Conservation (phyloP, 2,329 filamentous ascomycete genomes). For the Chaetomium sp. region DNA sequence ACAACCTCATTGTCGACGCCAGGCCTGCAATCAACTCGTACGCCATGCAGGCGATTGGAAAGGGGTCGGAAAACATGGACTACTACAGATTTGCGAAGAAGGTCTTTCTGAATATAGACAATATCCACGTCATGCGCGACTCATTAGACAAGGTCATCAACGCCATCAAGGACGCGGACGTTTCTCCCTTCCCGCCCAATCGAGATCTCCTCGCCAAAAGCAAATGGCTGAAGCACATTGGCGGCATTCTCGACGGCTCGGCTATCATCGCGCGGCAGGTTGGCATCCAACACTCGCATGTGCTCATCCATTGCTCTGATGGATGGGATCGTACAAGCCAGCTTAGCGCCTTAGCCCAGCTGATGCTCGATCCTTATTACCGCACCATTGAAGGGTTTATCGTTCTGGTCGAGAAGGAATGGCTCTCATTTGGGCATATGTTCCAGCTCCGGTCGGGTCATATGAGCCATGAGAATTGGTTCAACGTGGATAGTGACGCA, state of each 20-base stretch:
- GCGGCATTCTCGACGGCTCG: slow-evolving; percentile 75
- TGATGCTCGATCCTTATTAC: slow-evolving; percentile 94
- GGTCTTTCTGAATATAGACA: slow-evolving; percentile 90
- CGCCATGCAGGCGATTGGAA: slow-evolving; percentile 86
- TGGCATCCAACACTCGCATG: slow-evolving; percentile 87
- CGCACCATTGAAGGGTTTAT: slow-evolving; percentile 93
- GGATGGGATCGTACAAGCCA: slow-evolving; percentile 98
- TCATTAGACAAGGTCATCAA: slow-evolving; percentile 85
- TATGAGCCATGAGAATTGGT: slow-evolving; percentile 90
- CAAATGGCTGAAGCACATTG: slow-evolving; percentile 86
- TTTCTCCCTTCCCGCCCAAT: slow-evolving; percentile 75
- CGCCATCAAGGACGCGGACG: slow-evolving; percentile 84
- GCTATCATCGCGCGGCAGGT: slow-evolving; percentile 80
- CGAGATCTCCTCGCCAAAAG: slow-evolving; percentile 75
- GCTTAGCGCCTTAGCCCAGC: slow-evolving; percentile 81
- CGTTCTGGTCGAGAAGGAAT: slow-evolving; percentile 91
- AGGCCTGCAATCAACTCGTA: slow-evolving; percentile 89
- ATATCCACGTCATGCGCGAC: slow-evolving; percentile 96
- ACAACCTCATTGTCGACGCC: slow-evolving; percentile 92
- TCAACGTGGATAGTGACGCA: slow-evolving; percentile 75
- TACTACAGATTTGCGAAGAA: slow-evolving; percentile 91
- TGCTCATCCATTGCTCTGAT: slow-evolving; percentile 95
- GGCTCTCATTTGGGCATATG: slow-evolving; percentile 96
- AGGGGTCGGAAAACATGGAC: slow-evolving; percentile 96
- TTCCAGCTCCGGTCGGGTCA: slow-evolving; percentile 89